Evolutionary conservation across 345 rosid genomes (phyloP).

Genomic region (Eutrema heterophyllum): DNA sequence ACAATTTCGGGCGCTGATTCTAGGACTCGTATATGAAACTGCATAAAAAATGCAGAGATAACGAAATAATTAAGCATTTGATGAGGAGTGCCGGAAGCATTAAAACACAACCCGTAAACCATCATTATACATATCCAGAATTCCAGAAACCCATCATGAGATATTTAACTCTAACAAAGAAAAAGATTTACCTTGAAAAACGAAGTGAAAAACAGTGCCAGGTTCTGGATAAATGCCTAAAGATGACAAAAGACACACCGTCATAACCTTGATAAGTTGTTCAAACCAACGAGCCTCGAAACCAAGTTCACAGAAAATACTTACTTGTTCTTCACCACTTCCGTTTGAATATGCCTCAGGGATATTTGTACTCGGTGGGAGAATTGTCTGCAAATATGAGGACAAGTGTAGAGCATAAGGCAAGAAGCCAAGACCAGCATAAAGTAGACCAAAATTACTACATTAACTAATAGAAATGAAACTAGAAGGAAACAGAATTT

Average conservation of each 20-base stretch:
- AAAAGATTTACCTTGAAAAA: constrained; percentile 68
- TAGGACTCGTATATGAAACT: constrained; percentile 83
- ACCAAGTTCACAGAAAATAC: constrained; percentile 10
- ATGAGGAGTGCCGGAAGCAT: neutral
- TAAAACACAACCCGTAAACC: neutral
- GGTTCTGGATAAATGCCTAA: constrained; percentile 98
- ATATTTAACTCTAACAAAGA: constrained; percentile 1
- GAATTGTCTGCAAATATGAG: constrained; percentile 51
- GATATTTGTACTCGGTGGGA: constrained; percentile 69
- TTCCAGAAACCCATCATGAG: neutral
- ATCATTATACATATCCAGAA: neutral
- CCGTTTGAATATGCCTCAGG: constrained; percentile 94
- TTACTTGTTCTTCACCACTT: constrained; percentile 85
- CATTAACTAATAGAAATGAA: neutral
- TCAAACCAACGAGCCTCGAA: neutral
- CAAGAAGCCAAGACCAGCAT: constrained; percentile 5
- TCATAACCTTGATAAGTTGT: neutral
- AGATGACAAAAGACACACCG: constrained; percentile 7
- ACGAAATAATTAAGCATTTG: neutral
- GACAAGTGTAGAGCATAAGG: constrained; percentile 13
- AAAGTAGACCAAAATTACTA: neutral
- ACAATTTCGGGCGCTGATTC: constrained; percentile 72
- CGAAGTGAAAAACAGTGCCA: constrained; percentile 96
- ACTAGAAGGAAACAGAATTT: neutral
- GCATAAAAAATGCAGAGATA: constrained; percentile 16